Base-by-base conservation (phyloP, 768 basidiomycete genomes). In the Xerocomus spinulosus region DNA sequence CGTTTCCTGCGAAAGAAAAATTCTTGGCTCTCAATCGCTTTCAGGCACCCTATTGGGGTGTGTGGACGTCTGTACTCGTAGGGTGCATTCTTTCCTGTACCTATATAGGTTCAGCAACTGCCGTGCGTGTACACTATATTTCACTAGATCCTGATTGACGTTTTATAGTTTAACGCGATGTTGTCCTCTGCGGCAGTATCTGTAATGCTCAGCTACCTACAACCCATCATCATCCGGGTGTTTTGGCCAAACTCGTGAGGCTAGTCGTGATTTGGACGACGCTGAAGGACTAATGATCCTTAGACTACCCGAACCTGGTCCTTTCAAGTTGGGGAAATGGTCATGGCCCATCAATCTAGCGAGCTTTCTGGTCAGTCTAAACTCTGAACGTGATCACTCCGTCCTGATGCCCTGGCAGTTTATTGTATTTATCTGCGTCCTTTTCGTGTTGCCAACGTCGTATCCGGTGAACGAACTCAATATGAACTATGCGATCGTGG, bases 401-500 rank as follows among this genome's bases (percentile, higher is more conserved):
- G 0, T 24, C 8, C 38, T 57, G 2, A 58, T 35, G 23, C 30
- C 25, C 13, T 47, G 10, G 35, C 52, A 80, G 77, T 81, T 82
- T 58, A 68, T 68, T 12, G 49, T 72, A 8, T 79, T 81, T 62
- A 70, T 80, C 21, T 81, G 78, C 57, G 57, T 78, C 4, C 69
- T 81, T 3, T 81, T 81, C 64, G 63, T 81, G 46, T 66, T 81
- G 18, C 79, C 78, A 6, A 81, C 78, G n/a, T 69, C 74, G 1
- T 70, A 69, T 41, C 80, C 79, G 0, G 77, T 79, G 17, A 74
- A 63, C 32, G 50, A 65, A 36, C 54, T 71, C 39, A 75, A 78
- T 58, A 82, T 81, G 80, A 81, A 81, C 59, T 80, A 82, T 50
- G 69, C 80, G 0, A 66, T 81, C 41, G 69, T 81, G 3, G 77